Evolutionary conservation across 495 filamentous ascomycete genomes (phyloP).

Genomic region (Penicillium desertorum): DNA sequence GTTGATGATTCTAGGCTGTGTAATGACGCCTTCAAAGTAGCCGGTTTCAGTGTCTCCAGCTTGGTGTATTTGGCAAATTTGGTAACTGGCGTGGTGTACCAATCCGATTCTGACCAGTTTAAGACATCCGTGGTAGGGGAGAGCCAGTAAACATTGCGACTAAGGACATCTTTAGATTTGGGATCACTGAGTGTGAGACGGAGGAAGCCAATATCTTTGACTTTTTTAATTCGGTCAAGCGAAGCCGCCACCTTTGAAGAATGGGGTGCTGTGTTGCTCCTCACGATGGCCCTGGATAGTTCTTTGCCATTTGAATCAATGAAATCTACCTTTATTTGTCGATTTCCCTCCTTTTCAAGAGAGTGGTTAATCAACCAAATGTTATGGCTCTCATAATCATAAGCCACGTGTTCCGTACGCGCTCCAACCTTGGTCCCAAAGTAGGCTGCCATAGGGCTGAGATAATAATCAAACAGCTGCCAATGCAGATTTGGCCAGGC

Average conservation of each 20-base stretch:
- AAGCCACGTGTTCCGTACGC: constrained; percentile 57
- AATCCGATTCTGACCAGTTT: constrained; percentile 56
- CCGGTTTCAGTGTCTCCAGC: constrained; percentile 41
- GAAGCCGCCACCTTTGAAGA: constrained; percentile 28
- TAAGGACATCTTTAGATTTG: constrained; percentile 31
- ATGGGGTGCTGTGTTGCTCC: constrained; percentile 20
- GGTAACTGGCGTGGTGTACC: constrained; percentile 58
- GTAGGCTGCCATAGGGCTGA: constrained; percentile 56
- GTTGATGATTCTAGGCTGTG: neutral
- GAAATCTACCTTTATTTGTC: constrained; percentile 48
- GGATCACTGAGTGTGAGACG: constrained; percentile 44
- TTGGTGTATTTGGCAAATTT: constrained; percentile 53
- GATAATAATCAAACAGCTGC: constrained; percentile 66
- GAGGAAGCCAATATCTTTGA: constrained; percentile 53
- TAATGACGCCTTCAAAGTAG: constrained; percentile 18
- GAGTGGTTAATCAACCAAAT: constrained; percentile 60
- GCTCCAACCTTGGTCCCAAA: constrained; percentile 58
- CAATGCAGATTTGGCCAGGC: constrained; percentile 67
- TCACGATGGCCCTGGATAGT: constrained; percentile 31
- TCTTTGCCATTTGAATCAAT: constrained; percentile 48
- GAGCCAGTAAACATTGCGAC: constrained; percentile 65
- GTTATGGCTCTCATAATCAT: constrained; percentile 46
- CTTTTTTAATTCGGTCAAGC: constrained; percentile 31
- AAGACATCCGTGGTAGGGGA: constrained; percentile 48
- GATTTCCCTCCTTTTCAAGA: constrained; percentile 37